Evolutionary conservation across 2,329 filamentous ascomycete species (phyloP).

Genomic region (Hortaea sp.): DNA sequence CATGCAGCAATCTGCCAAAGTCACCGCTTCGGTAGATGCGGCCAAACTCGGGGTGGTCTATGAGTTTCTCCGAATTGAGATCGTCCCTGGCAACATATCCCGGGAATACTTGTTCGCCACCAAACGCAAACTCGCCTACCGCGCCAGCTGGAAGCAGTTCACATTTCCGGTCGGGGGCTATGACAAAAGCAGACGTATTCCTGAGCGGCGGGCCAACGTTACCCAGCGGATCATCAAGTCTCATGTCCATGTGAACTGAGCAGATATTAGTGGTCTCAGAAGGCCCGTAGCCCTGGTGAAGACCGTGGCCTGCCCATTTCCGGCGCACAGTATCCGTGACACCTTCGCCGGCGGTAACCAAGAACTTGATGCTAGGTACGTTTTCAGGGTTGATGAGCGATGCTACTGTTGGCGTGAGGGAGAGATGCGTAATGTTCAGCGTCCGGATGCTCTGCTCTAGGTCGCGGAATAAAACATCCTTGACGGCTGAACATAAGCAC

Average conservation of each 20-base stretch:
- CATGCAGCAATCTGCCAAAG: conserved; percentile 64
- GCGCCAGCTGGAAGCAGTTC: conserved; percentile 57
- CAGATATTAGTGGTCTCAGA: conserved; percentile 85
- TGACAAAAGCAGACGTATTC: conserved; percentile 67
- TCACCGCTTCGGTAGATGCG: conserved; percentile 76
- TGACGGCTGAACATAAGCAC: conserved; percentile 64
- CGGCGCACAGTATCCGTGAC: conserved; percentile 62
- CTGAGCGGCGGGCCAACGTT: conserved; percentile 67
- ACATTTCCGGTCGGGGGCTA: conserved; percentile 36
- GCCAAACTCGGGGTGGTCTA: conserved; percentile 58
- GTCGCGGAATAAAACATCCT: conserved; percentile 64
- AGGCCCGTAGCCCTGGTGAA: conserved; percentile 77
- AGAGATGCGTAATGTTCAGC: conserved; percentile 65
- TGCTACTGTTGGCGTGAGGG: conserved; percentile 76
- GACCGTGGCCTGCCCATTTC: conserved; percentile 54
- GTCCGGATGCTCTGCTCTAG: conserved; percentile 56
- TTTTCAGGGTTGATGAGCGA: conserved; percentile 59
- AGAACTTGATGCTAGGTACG: conserved; percentile 60
- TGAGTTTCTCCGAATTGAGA: conserved; percentile 56
- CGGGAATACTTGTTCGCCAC: conserved; percentile 64
- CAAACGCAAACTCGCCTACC: conserved; percentile 77
- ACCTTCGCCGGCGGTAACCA: conserved; percentile 74
- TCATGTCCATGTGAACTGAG: conserved; percentile 56
- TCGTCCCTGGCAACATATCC: conserved; percentile 62
- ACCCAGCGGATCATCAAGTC: conserved; percentile 48